These are phyloP conservation scores for Coprinopsis sp. DNA, from an alignment of 768 basidiomycete genomes.

Conservation along the genomic window DNA sequence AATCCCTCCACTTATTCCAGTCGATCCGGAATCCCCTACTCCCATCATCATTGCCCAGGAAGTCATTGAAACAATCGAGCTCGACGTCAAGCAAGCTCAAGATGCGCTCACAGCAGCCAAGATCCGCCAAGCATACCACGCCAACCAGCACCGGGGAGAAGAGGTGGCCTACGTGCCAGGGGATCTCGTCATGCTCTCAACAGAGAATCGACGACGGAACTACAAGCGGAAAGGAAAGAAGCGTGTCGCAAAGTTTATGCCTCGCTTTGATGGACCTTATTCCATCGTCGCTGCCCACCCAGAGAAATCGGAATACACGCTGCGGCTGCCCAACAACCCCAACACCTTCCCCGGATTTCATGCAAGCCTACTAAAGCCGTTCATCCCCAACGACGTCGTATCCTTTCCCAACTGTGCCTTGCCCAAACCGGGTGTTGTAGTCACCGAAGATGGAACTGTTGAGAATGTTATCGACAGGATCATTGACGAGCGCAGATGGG, in stretches of 20 bases:
- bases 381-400: not conserved
- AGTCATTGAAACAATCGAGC: conserved; percentile 18
- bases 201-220: conserved; percentile 22
- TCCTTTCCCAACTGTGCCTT: not conserved
- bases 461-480: conserved; percentile 25
- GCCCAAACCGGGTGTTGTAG: not conserved
- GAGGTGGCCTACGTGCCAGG: not conserved
- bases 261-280: conserved; percentile 28
- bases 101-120: conserved; percentile 19
- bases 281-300: conserved; percentile 9
- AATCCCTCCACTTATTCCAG: conserved; percentile 12
- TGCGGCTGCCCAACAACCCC: conserved; percentile 22
- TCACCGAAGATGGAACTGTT: conserved; percentile 8
- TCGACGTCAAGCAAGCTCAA: conserved; percentile 10
- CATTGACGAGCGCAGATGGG: conserved; percentile 17
- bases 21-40: conserved; percentile 12
- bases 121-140: conserved; percentile 3
- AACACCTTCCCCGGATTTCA: conserved; percentile 30
- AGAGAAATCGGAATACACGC: conserved; percentile 20
- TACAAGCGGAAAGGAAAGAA: conserved; percentile 26
- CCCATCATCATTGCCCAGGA: conserved; percentile 20
- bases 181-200: conserved; percentile 25
- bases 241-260: conserved; percentile 39
- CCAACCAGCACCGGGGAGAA: conserved; percentile 1
- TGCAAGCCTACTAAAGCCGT: conserved; percentile 14